These are phyloP conservation scores for Candida coleopterorum DNA, from an alignment of 805 yeast genomes.

Conservation along the genomic window DNA sequence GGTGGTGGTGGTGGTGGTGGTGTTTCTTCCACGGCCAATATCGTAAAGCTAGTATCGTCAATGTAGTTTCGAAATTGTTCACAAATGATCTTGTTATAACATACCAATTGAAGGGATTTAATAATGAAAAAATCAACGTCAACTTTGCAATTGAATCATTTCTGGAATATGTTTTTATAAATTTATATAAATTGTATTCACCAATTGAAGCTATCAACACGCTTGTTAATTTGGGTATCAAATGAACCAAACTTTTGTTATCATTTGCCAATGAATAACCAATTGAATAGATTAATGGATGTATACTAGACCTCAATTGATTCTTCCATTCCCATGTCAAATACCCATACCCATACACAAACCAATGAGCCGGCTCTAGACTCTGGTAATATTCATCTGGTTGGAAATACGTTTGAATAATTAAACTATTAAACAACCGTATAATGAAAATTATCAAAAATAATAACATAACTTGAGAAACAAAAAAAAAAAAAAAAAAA, in stretches of 20 bases:
- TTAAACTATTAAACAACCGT: conserved; percentile 53
- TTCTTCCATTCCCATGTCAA: conserved; percentile 93
- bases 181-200: conserved; percentile 54
- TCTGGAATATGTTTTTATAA: conserved; percentile 39
- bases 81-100: conserved; percentile 79
- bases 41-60: conserved; percentile 62
- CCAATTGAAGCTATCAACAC: conserved; percentile 68
- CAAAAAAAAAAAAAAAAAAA: not conserved
- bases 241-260: conserved; percentile 32
- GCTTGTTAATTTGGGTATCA: conserved; percentile 63
- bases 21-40: conserved; percentile 70
- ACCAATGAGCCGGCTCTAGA: conserved; percentile 82
- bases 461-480: not conserved
- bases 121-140: conserved; percentile 47
- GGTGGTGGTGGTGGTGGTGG: no score
- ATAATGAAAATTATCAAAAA: conserved; percentile 6
- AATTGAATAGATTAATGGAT: conserved; percentile 66
- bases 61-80: conserved; percentile 71
- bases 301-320: conserved; percentile 70
- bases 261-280: conserved; percentile 27
- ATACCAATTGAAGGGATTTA: conserved; percentile 79
- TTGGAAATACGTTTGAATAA: conserved; percentile 77
- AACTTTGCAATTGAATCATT: conserved; percentile 31
- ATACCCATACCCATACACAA: conserved; percentile 75
- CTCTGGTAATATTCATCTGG: conserved; percentile 96